Base-by-base conservation (phyloP, 2,329 filamentous ascomycete species). In the Cercospora sesami region DNA sequence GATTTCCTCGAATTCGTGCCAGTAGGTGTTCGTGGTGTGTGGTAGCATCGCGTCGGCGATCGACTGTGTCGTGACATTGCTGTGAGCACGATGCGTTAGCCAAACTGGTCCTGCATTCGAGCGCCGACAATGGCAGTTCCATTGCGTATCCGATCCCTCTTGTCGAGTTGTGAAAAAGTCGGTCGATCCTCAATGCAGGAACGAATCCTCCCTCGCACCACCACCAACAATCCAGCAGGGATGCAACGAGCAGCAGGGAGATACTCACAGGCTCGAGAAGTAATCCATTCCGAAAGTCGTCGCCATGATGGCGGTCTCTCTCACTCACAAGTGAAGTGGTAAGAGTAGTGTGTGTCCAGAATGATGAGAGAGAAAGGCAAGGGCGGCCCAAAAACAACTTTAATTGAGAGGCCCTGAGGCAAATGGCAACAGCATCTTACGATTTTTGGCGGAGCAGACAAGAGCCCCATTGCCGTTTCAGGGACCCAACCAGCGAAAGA, bases 1-100 rank as follows among this genome's bases (percentile, higher is more conserved):
- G 71, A 90, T 86, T 74, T 89, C 85, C 68, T 88, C 84, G 77
- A 87, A 90, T 70, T 89, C 86, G 74, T 83, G 86, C 87, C 87
- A 89, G 80, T 90, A 91, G 59, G 86, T 86, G 71, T 85, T 84
- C 64, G 83, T 81, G 26, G 77, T 78, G 71, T 79, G 77, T 45
- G 78, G 78, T 28, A 79, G 76, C 76, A 78, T 78, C 16, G 72
- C 77, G 67, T 78, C 75, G 16, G 77, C 73, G 70, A 79, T 73
- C 39, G 77, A 71, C 21, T 73, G 72, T 64, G 76, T 74, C 59
- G 73, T 77, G 10, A 76, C 76, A 71, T 77, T 77, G 70, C 75
- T 76, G 68, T 71, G 73, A 66, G 16, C 53, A 58, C 60, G 60
- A 30, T 39, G 28, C 33, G 67, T 68, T 33, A 66, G 66, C 31